Conservation (phyloP, 257 asterid species). For the Linaria vulgaris region DNA sequence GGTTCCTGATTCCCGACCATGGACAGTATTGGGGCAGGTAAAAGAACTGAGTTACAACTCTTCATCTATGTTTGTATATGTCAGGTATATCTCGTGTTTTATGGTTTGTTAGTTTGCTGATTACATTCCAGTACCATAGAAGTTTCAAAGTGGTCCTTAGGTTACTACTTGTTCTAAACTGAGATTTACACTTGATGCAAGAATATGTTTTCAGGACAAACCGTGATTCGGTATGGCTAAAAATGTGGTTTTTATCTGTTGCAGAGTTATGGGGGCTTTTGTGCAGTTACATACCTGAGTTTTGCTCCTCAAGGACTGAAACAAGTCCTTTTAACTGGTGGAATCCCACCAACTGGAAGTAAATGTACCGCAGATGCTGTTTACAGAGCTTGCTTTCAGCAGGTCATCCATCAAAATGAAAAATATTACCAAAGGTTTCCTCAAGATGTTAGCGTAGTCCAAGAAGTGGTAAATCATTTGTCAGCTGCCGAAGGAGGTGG, state of each 20-base stretch:
- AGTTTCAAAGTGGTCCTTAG: not conserved
- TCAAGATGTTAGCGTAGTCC: constrained; percentile 60
- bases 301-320: constrained; percentile 92
- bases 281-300: constrained; percentile 90
- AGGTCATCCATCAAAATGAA: constrained; percentile 60
- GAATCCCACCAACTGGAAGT: constrained; percentile 77
- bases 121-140: not conserved
- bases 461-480: constrained; percentile 65
- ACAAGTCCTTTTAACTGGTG: constrained; percentile 95
- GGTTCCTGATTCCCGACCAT: constrained; percentile 73
- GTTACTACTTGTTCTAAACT: not conserved
- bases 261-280: constrained; percentile 99
- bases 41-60: too few relatives aligned
- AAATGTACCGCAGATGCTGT: constrained; percentile 87
- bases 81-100: constrained; percentile 6
- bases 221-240: constrained; percentile 12
- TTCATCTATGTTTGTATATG: not conserved
- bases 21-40: constrained; percentile 98
- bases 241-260: constrained; percentile 20
- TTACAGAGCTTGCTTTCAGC: constrained; percentile 80
- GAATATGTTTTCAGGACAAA: constrained; percentile 9
- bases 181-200: constrained; percentile 13
- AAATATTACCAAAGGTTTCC: constrained; percentile 90
- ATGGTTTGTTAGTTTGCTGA: constrained; percentile 1
- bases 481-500: constrained; percentile 89